Evolutionary conservation across 108 stramenopile genomes (phyloP), one percentile per base, ranked within the genome.

Genomic region (Fragilariopsis cylindrus): DNA sequence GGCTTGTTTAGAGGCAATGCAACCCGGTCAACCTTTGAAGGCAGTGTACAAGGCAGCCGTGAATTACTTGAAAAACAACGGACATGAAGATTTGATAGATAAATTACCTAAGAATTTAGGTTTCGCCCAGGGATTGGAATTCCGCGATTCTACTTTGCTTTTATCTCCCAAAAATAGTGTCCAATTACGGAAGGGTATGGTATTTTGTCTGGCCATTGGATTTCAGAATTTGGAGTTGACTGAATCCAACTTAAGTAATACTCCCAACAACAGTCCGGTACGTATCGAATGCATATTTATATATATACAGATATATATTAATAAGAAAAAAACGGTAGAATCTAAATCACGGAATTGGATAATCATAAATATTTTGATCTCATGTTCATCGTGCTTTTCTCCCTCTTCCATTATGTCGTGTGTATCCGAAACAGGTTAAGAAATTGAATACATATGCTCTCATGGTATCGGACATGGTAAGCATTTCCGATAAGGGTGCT

Each of bases 131-230:
- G 98, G 98, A 19, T 48, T 96, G 53, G 96, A 97, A 74, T 97
- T 97, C 84, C 84, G 96, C 16, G 96, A 97, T 65, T 48, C 84
- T 12, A 30, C 30, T 30, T 44, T 44, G 62, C 62, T 52, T 42
- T 45, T 63, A 45, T 44, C 15, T 73, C 88, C 40, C 75, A 97
- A 47, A 69, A 90, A 9, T 64, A 97, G 66, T 95, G 88, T 69
- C 73, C 83, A 16, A 97, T 97, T 70, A 73, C 62, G 81, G 42
- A 76, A 81, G 60, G 92, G 94, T 18, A 97, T 97, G 97, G 93
- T 96, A 55, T 97, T 98, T 79, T 95, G 93, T 78, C 90, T 98
- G 13, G 74, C 83, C 15, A 81, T 97, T 56, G 94, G 94, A 57
- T 90, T 98, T 57, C 85, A 90, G 57, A 88, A 92, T 66, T 70